phyloP scores from a whole-genome alignment of 805 yeast species.

The Lachancea quebecensis region DNA sequence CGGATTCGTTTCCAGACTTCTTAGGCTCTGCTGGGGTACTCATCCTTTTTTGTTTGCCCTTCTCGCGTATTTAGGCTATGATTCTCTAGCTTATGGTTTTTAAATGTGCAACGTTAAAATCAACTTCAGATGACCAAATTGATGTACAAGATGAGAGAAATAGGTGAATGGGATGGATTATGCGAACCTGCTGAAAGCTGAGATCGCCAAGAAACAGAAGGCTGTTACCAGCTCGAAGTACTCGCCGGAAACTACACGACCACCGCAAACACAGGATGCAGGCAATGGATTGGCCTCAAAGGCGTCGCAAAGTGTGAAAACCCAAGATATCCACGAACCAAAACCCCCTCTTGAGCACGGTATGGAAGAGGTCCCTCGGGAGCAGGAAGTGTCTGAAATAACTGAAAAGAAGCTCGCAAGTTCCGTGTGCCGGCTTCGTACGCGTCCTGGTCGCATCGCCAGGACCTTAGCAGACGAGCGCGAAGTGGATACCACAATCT shows the following conservation, averaged over 20 bases:
- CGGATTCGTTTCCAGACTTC: conserved; percentile 21
- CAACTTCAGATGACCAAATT: neutral
- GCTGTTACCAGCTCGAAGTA: conserved; percentile 16
- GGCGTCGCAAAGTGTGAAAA: too few species aligned
- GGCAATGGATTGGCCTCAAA: too few species aligned
- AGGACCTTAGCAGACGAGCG: conserved; percentile 9
- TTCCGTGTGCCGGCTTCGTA: conserved; percentile 2
- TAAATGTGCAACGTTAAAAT: neutral
- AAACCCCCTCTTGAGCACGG: too few species aligned
- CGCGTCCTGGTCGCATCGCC: conserved; percentile 12
- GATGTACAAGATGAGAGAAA: neutral
- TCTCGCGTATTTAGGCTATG: neutral
- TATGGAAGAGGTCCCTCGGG: too few species aligned
- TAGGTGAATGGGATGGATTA: conserved; percentile 38
- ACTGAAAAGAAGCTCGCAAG: neutral
- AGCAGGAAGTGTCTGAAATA: too few species aligned
- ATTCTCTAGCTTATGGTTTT: neutral
- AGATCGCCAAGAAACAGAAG: conserved; percentile 35
- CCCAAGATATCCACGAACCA: too few species aligned
- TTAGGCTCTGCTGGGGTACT: conserved; percentile 7
- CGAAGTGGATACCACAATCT: conserved; percentile 18
- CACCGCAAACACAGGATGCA: too few species aligned
- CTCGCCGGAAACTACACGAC: neutral
- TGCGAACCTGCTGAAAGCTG: conserved; percentile 38
- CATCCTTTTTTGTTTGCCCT: neutral